Conservation (phyloP, 345 rosid species). For the Brassica rapa region DNA sequence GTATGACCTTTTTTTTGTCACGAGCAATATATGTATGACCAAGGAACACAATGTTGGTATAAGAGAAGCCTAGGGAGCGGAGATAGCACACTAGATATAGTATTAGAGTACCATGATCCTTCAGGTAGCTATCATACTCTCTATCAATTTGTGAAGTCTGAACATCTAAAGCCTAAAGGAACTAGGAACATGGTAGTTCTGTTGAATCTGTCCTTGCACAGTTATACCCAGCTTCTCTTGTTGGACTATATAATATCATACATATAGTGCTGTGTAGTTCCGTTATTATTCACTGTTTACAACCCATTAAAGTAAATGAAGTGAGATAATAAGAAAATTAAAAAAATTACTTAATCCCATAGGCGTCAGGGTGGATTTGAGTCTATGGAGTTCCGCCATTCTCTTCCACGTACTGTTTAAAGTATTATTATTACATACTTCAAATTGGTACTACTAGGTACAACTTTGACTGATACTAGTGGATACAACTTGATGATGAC, state of each 20-base stretch:
- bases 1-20: constrained; percentile 16
- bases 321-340: background rate
- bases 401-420: constrained; percentile 30
- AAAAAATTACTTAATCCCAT: constrained; percentile 46
- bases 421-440: no score
- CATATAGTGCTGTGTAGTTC: constrained; percentile 1
- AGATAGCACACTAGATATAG: background rate
- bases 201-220: constrained; percentile 5
- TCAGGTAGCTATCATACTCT: constrained; percentile 31
- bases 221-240: constrained; percentile 10
- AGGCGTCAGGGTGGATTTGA: constrained; percentile 48
- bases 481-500: no score
- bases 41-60: constrained; percentile 44
- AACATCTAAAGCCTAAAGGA: background rate
- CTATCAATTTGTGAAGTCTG: background rate
- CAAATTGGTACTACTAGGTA: no score
- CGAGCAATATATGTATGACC: constrained; percentile 4
- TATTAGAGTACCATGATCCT: constrained; percentile 13
- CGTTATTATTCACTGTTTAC: constrained; percentile 13
- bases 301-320: constrained; percentile 26
- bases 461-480: no score
- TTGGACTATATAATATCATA: constrained; percentile 28
- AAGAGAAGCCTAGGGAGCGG: background rate
- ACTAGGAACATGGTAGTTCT: background rate
- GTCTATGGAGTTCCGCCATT: constrained; percentile 49